phyloP scores from a whole-genome alignment of 495 filamentous ascomycete species.

The Penicillium manginii region DNA sequence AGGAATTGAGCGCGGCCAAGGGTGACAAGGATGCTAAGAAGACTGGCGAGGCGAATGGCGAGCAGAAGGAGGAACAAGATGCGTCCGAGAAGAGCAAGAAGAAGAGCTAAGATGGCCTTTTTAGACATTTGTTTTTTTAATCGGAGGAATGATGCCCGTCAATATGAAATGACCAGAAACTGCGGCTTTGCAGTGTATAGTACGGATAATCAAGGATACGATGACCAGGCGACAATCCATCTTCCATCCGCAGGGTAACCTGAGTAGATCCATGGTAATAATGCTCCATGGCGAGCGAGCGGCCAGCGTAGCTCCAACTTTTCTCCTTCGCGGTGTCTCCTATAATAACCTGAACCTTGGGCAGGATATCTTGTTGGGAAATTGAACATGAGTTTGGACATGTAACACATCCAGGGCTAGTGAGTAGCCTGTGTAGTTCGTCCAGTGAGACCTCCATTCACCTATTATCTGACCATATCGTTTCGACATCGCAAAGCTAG shows the following conservation, averaged over 20 bases:
- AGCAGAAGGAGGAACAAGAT: conserved; percentile 69
- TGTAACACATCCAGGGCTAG: too few species aligned
- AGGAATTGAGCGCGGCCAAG: conserved; percentile 58
- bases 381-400: too few species aligned
- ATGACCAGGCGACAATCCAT: conserved; percentile 8
- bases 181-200: conserved; percentile 36
- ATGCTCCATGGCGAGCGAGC: too few species aligned
- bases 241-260: background rate
- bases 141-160: conserved; percentile 21
- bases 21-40: conserved; percentile 69
- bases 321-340: too few species aligned
- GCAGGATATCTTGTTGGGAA: too few species aligned
- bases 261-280: too few species aligned
- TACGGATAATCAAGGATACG: conserved; percentile 29
- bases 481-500: too few species aligned
- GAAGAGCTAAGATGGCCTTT: conserved; percentile 49
- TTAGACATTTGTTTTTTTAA: conserved; percentile 7
- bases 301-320: too few species aligned
- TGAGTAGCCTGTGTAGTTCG: too few species aligned
- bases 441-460: too few species aligned
- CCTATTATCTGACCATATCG: too few species aligned
- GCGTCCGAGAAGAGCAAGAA: conserved; percentile 62
- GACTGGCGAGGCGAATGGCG: conserved; percentile 62
- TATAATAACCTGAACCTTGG: too few species aligned
- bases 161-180: conserved; percentile 38